These are phyloP conservation scores for Geranomyces variabilis DNA, from an alignment of 192 early-diverging fungal species.

Conservation along the genomic window DNA sequence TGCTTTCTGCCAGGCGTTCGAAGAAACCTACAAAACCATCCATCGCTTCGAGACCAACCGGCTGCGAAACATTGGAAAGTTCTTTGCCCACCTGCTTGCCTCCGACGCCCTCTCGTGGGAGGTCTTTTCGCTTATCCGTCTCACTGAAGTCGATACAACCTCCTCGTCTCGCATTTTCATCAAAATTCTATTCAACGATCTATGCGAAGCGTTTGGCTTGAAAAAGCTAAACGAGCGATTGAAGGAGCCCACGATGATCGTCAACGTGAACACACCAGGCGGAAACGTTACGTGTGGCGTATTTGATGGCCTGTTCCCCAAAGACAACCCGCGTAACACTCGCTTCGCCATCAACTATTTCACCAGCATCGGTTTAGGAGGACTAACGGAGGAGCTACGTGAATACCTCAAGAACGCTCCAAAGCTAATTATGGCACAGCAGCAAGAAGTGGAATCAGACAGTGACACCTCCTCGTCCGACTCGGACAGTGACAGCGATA, in stretches of 20 bases:
- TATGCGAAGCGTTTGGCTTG: constrained; percentile 82
- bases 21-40: constrained; percentile 84
- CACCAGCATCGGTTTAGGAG: constrained; percentile 90
- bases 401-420: constrained; percentile 79
- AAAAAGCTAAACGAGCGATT: constrained; percentile 69
- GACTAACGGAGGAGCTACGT: constrained; percentile 89
- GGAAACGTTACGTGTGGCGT: constrained; percentile 60
- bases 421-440: constrained; percentile 69
- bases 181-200: constrained; percentile 92
- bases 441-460: constrained; percentile 49
- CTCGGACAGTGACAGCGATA: constrained; percentile 40
- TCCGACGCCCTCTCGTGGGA: constrained; percentile 86
- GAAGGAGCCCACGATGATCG: constrained; percentile 67
- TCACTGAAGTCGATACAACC: constrained; percentile 96
- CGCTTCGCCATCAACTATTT: constrained; percentile 99
- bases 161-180: constrained; percentile 95
- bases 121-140: constrained; percentile 72
- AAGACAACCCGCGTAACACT: constrained; percentile 80
- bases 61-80: constrained; percentile 89
- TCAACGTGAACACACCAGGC: constrained; percentile 44
- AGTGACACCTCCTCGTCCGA: constrained; percentile 16
- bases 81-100: constrained; percentile 84
- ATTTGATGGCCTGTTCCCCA: constrained; percentile 88
- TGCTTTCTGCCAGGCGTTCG: constrained; percentile 78
- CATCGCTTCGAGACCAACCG: constrained; percentile 93